Evolutionary conservation across 257 asterid genomes (phyloP), one percentile per base, ranked within the genome.

Genomic region (Nicotiana sylvestris): DNA sequence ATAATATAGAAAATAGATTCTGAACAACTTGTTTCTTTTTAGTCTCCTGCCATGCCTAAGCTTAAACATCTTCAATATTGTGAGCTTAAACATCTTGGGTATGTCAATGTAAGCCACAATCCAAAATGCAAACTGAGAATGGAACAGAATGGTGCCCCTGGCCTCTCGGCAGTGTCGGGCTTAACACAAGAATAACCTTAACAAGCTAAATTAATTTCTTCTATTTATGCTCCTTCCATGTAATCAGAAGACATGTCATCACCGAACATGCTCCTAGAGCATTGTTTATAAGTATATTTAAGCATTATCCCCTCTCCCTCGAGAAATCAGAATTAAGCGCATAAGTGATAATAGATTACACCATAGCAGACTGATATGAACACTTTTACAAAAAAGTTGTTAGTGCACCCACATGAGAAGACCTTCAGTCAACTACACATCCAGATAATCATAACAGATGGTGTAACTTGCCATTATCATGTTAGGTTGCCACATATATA

Each of bases 401-500:
- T 49, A 3, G 21, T 9, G 60, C 43, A 27, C 46, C 25, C 3
- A 76, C 64, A 51, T 15, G 37, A 51, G 43, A 51, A 1, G 79
- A 27, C 35, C 58, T 29, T 65, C 21, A 65, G 43, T 65, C 68
- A 65, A 65, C 70, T 10, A 30, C 43, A 65, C 43, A 65, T 30
- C 70, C 13, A 76, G 64, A 76, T 49, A 56, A 33, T 27, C 80
- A 3, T 46, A 51, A 76, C 64, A 51, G 80, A 51, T 27, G 3
- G 64, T 15, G 46, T 76, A 76, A 29, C 80, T 93, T 91, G 86
- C 99, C 98, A 94, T 96, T 88, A 96, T 84, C 21, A 21, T 21
- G 21, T 21, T 21, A 21, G 21, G 21, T 21, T 21, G 21, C 21
- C 21, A 21, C 21, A 21, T 21, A 21, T 21, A 21, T 21, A 21